Evolutionary conservation across 139 green algal species (phyloP), one percentile per base, ranked within the genome.

Genomic region (Tetradesmus lagerheimii): DNA sequence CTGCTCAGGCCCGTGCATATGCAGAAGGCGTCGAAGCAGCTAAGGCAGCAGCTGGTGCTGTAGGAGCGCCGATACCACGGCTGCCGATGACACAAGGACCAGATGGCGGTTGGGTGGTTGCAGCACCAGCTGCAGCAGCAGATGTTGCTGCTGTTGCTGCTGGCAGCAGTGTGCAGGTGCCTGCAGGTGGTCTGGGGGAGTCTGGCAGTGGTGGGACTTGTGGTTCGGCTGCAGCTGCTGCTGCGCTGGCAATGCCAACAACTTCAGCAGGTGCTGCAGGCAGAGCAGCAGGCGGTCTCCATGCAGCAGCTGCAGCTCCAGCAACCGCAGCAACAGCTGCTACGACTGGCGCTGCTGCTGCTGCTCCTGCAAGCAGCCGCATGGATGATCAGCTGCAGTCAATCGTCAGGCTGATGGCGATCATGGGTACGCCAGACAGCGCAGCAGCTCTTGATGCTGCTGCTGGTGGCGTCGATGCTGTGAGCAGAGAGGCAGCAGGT

Each of bases 21-120:
- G 57, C 20, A 31, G 57, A n/a, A 71, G 57, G 3, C 9, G 71
- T 38, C 0, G 31, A 43, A 79, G 53, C 82, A 79, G 57, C 50
- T 62, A 38, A 78, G 71, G 53, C 35, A 39, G 35, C 57, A 53
- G 82, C 82, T 37, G 81, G 50, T 76, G 47, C 81, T 45, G 81
- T 35, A 29, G 47, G n/a, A 3, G 47, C 31, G 4, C 41, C 62
- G 50, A 39, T 27, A 12, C 71, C 31, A 6, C 71, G 31, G 4
- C 1, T 79, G 71, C 57, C 57, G 23, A 71, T 71, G 57, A 23
- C 31, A 23, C 11, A 8, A 1, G 57, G 57, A 6, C 20, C 20
- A 31, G 57, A 71, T 71, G 57, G 57, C 23, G 25, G 67, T 29
- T 78, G 67, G 67, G n/a, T 41, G n/a, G 67, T 38, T 78, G 67